These are phyloP conservation scores for Solanum okadae DNA, from an alignment of 257 asterid genomes.

Conservation along the genomic window DNA sequence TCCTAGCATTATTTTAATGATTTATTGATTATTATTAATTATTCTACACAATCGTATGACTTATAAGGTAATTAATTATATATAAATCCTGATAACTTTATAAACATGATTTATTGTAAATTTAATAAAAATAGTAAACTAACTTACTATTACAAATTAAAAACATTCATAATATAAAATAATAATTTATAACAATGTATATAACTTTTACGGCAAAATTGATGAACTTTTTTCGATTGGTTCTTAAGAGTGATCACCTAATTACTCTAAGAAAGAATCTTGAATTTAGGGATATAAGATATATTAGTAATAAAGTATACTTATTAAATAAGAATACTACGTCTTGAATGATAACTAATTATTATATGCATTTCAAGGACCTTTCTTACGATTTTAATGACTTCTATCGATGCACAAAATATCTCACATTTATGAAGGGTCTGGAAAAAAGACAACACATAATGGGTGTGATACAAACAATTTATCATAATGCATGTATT, in stretches of 20 bases:
- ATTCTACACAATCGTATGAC: background rate
- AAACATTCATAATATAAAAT: too few relatives aligned
- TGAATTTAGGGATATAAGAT: too few relatives aligned
- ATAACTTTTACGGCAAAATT: background rate
- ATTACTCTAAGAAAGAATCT: too few relatives aligned
- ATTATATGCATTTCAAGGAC: too few relatives aligned
- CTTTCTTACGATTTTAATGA: too few relatives aligned
- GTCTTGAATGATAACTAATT: too few relatives aligned
- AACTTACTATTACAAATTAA: background rate
- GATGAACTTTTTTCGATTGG: background rate
- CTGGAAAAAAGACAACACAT: too few relatives aligned
- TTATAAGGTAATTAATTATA: background rate
- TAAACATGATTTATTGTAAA: background rate
- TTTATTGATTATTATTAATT: background rate
- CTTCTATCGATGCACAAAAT: too few relatives aligned
- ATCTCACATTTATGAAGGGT: rapidly evolving
- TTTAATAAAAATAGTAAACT: background rate
- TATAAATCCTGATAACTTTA: background rate
- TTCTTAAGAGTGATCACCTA: background rate
- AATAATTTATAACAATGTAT: too few relatives aligned
- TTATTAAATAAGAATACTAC: too few relatives aligned
- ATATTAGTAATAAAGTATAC: too few relatives aligned
- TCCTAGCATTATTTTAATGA: background rate
- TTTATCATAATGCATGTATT: too few relatives aligned
- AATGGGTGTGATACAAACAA: rapidly evolving